Conservation (phyloP, 441 rosid genomes). For the Gossypium gossypioides region DNA sequence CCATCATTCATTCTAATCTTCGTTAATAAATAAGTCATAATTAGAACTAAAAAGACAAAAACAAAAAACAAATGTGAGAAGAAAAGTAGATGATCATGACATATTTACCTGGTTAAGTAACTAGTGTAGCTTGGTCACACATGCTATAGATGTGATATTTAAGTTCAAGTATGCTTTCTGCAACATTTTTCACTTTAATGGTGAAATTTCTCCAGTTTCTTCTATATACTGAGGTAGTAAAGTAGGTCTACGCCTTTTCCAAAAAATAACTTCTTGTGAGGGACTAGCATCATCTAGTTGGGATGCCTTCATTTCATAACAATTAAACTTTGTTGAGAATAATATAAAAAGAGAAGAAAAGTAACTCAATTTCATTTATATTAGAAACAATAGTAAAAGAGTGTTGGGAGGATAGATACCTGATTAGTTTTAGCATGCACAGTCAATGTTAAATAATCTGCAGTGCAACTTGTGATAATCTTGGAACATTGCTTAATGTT, state of each 20-base stretch:
- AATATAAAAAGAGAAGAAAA: not conserved
- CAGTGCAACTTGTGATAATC: not conserved
- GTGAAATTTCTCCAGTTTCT: not conserved
- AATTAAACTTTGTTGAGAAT: not conserved
- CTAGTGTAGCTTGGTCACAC: no score
- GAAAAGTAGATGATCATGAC: not conserved
- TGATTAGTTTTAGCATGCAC: not conserved
- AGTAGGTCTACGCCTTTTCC: not conserved
- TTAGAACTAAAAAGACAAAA: no score
- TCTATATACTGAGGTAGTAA: not conserved
- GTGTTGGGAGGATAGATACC: not conserved
- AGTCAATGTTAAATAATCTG: not conserved
- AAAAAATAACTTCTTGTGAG: not conserved
- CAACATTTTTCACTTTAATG: not conserved
- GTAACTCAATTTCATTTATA: not conserved
- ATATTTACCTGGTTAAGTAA: no score
- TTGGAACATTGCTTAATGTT: not conserved
- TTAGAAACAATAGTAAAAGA: not conserved
- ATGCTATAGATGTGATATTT: not conserved
- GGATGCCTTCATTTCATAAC: not conserved
- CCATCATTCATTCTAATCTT: slow-evolving; percentile 19
- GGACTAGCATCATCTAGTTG: not conserved
- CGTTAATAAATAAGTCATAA: no score
- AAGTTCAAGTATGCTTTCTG: not conserved
- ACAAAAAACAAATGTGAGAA: not conserved